Conservation (phyloP, 139 green algal genomes). For the Klebsormidium nitens region DNA sequence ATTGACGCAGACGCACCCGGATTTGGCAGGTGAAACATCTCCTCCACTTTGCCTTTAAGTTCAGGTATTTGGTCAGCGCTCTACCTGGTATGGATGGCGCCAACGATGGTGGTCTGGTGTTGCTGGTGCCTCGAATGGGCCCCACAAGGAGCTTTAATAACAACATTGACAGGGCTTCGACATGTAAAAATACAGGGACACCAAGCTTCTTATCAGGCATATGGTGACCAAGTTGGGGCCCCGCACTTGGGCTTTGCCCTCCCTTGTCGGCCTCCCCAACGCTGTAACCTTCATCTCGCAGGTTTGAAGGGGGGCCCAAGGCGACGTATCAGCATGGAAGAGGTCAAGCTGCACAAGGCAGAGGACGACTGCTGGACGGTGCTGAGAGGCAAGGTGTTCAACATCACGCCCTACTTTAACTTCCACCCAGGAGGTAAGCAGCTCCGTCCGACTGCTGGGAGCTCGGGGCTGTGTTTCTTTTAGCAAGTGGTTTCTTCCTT, state of each 20-base stretch:
- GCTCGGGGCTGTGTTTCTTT: no score
- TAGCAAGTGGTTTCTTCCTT: no score
- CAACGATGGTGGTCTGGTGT: no score
- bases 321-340: constrained; percentile 52
- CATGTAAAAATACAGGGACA: background rate
- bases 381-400: constrained; percentile 84
- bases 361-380: constrained; percentile 86
- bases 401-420: constrained; percentile 84
- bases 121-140: no score
- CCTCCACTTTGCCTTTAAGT: background rate
- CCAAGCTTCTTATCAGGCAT: background rate
- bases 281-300: background rate
- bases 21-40: constrained; percentile 14
- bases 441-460: no score
- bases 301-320: background rate
- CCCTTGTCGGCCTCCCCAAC: background rate
- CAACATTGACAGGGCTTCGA: constrained; percentile 1
- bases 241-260: background rate
- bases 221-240: background rate
- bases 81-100: no score
- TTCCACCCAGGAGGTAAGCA: constrained; percentile 88
- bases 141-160: no score
- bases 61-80: background rate
- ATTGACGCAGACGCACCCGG: constrained; percentile 7
- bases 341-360: constrained; percentile 71